These are phyloP conservation scores for Fusarium sp. DNA, from an alignment of 2,329 filamentous ascomycete genomes.

Conservation along the genomic window DNA sequence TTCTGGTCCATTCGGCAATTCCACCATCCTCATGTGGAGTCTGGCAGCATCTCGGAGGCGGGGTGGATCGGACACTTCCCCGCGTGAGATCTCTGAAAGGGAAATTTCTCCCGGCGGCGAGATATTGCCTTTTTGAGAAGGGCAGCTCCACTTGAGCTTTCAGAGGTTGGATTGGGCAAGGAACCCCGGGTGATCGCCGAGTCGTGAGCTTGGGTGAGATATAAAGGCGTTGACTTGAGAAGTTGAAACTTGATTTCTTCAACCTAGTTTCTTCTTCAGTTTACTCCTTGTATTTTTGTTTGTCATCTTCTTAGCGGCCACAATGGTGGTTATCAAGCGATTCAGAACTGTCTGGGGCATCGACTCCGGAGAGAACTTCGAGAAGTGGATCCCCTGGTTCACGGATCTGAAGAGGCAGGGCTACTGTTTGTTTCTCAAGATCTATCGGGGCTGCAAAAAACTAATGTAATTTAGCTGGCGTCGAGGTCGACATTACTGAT, in stretches of 20 bases:
- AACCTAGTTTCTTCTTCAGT: neutral
- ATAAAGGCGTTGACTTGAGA: neutral
- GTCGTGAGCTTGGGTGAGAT: neutral
- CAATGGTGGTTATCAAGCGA: slow-evolving; percentile 11
- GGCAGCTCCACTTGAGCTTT: neutral
- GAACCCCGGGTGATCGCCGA: neutral
- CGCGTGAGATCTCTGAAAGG: neutral
- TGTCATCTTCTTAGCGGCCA: neutral
- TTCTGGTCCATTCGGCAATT: neutral
- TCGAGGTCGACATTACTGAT: neutral
- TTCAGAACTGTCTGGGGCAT: slow-evolving; percentile 26
- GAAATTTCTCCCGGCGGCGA: slow-evolving; percentile 6
- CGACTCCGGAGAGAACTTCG: slow-evolving; percentile 14
- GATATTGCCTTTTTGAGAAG: neutral
- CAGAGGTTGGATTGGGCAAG: neutral
- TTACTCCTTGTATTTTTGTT: neutral
- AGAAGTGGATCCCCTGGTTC: slow-evolving; percentile 23
- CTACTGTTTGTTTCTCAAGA: slow-evolving; percentile 8
- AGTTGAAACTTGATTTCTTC: neutral
- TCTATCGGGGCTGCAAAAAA: fast-evolving
- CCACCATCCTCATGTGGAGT: neutral
- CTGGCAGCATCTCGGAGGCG: neutral
- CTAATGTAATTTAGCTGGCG: neutral
- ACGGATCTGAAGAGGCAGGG: slow-evolving; percentile 23
- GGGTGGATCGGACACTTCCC: slow-evolving; percentile 1